phyloP scores from a whole-genome alignment of 176 grass and related monocot genomes.

The Musa itinerans region DNA sequence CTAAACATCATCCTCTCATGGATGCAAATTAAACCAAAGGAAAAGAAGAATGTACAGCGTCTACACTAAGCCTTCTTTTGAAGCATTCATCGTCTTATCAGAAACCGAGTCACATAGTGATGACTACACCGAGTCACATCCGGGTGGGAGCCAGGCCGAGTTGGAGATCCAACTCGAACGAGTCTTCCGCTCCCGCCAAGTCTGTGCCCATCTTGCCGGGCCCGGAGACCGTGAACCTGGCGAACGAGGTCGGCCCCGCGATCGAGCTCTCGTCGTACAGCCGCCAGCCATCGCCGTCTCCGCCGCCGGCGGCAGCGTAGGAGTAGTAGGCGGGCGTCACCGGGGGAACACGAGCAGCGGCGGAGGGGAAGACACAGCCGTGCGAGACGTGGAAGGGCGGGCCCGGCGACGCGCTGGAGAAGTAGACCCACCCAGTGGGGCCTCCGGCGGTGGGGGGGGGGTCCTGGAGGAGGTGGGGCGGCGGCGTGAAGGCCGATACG shows the following conservation, averaged over 20 bases:
- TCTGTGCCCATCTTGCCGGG: constrained; percentile 23
- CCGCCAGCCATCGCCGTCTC: constrained; percentile 34
- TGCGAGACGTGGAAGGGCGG: constrained; percentile 64
- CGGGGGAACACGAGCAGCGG: background rate
- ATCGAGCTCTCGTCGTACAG: constrained; percentile 16
- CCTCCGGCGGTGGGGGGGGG: constrained; percentile 14
- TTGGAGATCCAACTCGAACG: constrained; percentile 77
- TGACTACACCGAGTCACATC: constrained; percentile 20
- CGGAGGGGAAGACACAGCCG: constrained; percentile 59
- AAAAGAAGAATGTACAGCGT: too few relatives aligned
- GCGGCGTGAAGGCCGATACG: constrained; percentile 58
- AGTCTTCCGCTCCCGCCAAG: constrained; percentile 39
- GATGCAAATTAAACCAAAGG: too few relatives aligned
- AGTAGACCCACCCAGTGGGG: constrained; percentile 80
- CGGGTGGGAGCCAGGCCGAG: constrained; percentile 76
- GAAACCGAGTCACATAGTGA: constrained; percentile 2
- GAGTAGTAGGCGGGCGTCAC: constrained; percentile 48
- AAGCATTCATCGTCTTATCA: background rate
- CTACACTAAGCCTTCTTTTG: too few relatives aligned
- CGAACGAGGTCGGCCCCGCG: background rate
- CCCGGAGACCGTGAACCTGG: constrained; percentile 35
- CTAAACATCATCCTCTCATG: too few relatives aligned
- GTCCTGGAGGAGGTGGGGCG: constrained; percentile 55
- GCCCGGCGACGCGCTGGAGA: constrained; percentile 48
- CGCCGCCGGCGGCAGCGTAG: constrained; percentile 6